These are phyloP conservation scores for Suhomyces emberorum DNA, from an alignment of 805 yeast genomes.

Conservation along the genomic window DNA sequence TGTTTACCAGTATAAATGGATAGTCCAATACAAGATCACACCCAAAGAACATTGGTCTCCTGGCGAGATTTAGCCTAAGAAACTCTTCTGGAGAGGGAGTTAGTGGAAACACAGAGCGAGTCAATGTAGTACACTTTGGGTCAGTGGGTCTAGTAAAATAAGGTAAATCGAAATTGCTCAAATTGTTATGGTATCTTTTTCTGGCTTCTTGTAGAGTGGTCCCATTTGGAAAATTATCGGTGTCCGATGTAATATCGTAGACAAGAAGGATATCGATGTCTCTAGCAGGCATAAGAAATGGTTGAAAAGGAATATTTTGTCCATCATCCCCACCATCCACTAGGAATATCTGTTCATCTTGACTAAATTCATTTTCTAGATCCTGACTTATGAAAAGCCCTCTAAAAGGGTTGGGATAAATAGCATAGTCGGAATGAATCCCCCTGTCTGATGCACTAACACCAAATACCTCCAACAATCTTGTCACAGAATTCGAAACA, in stretches of 20 bases:
- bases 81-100: constrained; percentile 31
- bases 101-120: constrained; percentile 29
- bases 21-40: constrained; percentile 37
- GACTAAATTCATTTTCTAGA: constrained; percentile 10
- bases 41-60: constrained; percentile 40
- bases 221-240: constrained; percentile 57
- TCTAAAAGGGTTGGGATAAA: constrained; percentile 62
- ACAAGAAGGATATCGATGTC: constrained; percentile 39
- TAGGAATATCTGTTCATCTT: constrained; percentile 23
- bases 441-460: constrained; percentile 27
- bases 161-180: constrained; percentile 11
- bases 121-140: constrained; percentile 1
- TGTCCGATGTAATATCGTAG: constrained; percentile 50
- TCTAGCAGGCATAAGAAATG: constrained; percentile 36
- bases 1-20: constrained; percentile 9
- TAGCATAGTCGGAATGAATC: constrained; percentile 55
- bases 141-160: constrained; percentile 7
- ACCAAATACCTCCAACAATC: constrained; percentile 44
- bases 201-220: constrained; percentile 33
- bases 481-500: constrained; percentile 31
- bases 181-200: constrained; percentile 24
- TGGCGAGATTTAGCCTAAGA: constrained; percentile 15
- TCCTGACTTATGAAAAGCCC: constrained; percentile 13
- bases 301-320: constrained; percentile 46
- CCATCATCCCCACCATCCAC: constrained; percentile 52